Conservation (phyloP, 495 filamentous ascomycete species). For the Hypoxylon fragiforme region DNA sequence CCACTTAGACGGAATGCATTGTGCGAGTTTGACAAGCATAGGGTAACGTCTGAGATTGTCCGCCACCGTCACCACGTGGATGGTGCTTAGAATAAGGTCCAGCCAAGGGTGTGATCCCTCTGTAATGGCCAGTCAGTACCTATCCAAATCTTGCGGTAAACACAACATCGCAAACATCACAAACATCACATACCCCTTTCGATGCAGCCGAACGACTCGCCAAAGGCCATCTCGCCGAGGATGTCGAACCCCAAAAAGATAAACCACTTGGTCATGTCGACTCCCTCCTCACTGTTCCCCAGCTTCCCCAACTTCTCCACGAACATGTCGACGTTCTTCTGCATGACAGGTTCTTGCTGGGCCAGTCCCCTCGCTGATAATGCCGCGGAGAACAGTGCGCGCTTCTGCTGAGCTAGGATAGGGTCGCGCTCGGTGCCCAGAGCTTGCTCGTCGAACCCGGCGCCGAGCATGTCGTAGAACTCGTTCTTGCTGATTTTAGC, state of each 20-base stretch:
- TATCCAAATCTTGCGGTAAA: too few species aligned
- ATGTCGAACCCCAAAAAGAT: slow-evolving; percentile 37
- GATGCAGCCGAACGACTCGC: slow-evolving; percentile 34
- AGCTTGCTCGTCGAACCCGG: slow-evolving; percentile 33
- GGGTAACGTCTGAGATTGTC: too few species aligned
- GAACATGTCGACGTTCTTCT: slow-evolving; percentile 40
- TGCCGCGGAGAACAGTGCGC: slow-evolving; percentile 35
- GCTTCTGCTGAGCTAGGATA: slow-evolving; percentile 22
- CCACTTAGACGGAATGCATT: too few species aligned
- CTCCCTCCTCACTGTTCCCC: neutral
- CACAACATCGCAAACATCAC: neutral
- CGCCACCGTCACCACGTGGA: too few species aligned
- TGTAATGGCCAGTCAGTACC: too few species aligned
- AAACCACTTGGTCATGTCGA: slow-evolving; percentile 29
- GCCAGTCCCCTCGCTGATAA: slow-evolving; percentile 41
- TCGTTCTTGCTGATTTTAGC: slow-evolving; percentile 37
- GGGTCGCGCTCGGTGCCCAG: slow-evolving; percentile 36
- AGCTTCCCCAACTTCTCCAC: slow-evolving; percentile 34
- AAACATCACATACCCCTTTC: neutral
- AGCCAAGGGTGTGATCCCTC: too few species aligned
- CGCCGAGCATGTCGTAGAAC: slow-evolving; percentile 33
- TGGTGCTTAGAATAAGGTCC: too few species aligned
- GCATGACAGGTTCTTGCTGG: slow-evolving; percentile 49
- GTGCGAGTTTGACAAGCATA: too few species aligned
- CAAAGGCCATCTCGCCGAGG: slow-evolving; percentile 43